phyloP scores from a whole-genome alignment of 1,284 basidiomycete species.

The Cutaneotrichosporon cutaneum region DNA sequence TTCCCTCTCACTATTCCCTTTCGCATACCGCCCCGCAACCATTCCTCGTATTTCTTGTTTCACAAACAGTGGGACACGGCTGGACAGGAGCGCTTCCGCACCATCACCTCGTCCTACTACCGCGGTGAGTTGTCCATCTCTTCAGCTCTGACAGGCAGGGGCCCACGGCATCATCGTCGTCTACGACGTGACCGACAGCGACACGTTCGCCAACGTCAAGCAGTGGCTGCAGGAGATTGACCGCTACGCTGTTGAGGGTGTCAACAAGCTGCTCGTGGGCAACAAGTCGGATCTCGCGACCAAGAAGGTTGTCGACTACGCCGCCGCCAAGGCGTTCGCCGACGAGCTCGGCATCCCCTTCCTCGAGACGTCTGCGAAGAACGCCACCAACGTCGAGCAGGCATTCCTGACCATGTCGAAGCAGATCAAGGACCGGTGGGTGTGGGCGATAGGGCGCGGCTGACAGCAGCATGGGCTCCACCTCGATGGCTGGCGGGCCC shows the following conservation, averaged over 20 bases:
- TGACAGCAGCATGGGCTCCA: slow-evolving; percentile 56
- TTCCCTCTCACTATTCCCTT: slow-evolving; percentile 21
- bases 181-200: slow-evolving; percentile 98
- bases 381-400: slow-evolving; percentile 97
- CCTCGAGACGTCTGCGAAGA: slow-evolving; percentile 99
- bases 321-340: slow-evolving; percentile 95
- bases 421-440: slow-evolving; percentile 86
- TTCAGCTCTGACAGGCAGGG: slow-evolving; percentile 53
- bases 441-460: slow-evolving; percentile 1
- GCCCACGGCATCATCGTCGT: slow-evolving; percentile 98
- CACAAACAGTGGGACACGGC: slow-evolving; percentile 87
- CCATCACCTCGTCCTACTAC: slow-evolving; percentile 96
- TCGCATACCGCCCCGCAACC: slow-evolving; percentile 21
- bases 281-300: slow-evolving; percentile 97
- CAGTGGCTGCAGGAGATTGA: slow-evolving; percentile 99
- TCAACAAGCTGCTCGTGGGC: slow-evolving; percentile 96
- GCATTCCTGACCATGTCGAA: slow-evolving; percentile 99
- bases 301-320: slow-evolving; percentile 99
- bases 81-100: slow-evolving; percentile 96
- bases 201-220: slow-evolving; percentile 87
- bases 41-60: slow-evolving; percentile 25
- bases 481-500: slow-evolving; percentile 54
- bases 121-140: slow-evolving; percentile 53
- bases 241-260: slow-evolving; percentile 97
- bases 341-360: slow-evolving; percentile 93